Base-by-base conservation (phyloP, 1,284 basidiomycete genomes). In the Termitomyces sp. region DNA sequence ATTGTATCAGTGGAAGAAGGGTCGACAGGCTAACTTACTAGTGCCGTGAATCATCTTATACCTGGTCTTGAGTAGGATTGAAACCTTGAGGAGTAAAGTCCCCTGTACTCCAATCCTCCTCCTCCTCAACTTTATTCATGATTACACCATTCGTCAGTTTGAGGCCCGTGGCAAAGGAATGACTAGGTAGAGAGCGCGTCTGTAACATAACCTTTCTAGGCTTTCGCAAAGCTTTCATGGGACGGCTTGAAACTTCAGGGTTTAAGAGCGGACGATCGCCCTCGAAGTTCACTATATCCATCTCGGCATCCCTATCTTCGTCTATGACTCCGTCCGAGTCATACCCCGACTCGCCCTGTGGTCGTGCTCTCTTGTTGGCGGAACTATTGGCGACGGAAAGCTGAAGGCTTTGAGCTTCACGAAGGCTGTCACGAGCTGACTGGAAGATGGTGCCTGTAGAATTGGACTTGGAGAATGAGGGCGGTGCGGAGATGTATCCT, bases 401-500 rank as follows among this genome's bases (percentile, higher is more conserved):
- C 24, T 65, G 60, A 17, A 66, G 55, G 43, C 64, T 58, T 58
- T 65, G 72, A 24, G 74, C 67, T 31, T 72, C 70, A 8, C 66
- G 71, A 48, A 76, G 61, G 3, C 72, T 73, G 57, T 78, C 77
- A 17, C 70, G 73, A 53, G 73, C 68, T 12, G 77, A 76, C 31
- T 65, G 68, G 59, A 79, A 80, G 43, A 79, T 73, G 34, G 60
- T 58, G 4, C 68, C 68, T 26, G 71, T 73, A 24, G 71, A 68
- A 39, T 70, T 64, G 28, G 73, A 65, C 60, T 68, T 73, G 28
- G 64, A 61, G 53, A 70, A 71, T 57, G 68, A 59, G 28, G 62
- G 64, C 50, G 68, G 67, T 60, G 73, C 63, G 30, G 72, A 75
- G 42, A 65, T 61, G 61, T 82, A 83, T 39, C 81, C 81, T 63